A percentile compares a stretch with the other conserved stretches of the same genome.
Evolutionary conservation across 2,329 filamentous ascomycete species (phyloP).

Genomic region (Periconia digitata): DNA sequence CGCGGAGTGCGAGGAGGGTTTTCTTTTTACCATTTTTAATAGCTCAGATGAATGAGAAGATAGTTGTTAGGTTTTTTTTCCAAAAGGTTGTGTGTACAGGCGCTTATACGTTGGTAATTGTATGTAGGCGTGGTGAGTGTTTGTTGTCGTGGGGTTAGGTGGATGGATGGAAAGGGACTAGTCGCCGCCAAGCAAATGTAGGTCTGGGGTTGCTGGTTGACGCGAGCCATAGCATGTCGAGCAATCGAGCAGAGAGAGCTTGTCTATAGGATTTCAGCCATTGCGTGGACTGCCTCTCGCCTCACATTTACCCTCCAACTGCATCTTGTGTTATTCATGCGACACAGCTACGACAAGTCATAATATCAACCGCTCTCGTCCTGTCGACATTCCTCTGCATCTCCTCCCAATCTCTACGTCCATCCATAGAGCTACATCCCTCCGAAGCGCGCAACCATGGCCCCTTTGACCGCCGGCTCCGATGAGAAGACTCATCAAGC

Average conservation of each 20-base stretch:
- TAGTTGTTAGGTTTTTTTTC: not conserved
- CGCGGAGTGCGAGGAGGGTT: not conserved
- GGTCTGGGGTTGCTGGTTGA: constrained; percentile 6
- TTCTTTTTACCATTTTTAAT: constrained; percentile 31
- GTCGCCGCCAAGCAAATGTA: constrained; percentile 19
- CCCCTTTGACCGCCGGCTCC: constrained; percentile 67
- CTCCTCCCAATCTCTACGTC: not conserved
- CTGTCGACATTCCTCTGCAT: not conserved
- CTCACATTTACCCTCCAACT: too few species aligned
- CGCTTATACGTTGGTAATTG: not conserved
- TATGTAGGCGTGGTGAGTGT: constrained; percentile 15
- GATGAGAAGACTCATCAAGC: constrained; percentile 78
- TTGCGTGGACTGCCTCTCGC: too few species aligned
- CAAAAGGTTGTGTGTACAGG: not conserved
- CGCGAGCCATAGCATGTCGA: not conserved
- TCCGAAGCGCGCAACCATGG: constrained; percentile 44
- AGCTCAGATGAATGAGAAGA: not conserved
- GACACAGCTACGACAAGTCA: too few species aligned
- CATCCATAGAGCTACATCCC: not conserved
- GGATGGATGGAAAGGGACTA: constrained; percentile 26
- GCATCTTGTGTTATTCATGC: not conserved
- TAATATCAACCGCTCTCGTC: not conserved
- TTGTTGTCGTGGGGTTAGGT: constrained; percentile 22
- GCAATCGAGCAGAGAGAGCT: not conserved
- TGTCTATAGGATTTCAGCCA: too few species aligned